Evolutionary conservation across 2,329 filamentous ascomycete genomes (phyloP), one percentile per base, ranked within the genome.

Genomic region (Cordyceps javanica): DNA sequence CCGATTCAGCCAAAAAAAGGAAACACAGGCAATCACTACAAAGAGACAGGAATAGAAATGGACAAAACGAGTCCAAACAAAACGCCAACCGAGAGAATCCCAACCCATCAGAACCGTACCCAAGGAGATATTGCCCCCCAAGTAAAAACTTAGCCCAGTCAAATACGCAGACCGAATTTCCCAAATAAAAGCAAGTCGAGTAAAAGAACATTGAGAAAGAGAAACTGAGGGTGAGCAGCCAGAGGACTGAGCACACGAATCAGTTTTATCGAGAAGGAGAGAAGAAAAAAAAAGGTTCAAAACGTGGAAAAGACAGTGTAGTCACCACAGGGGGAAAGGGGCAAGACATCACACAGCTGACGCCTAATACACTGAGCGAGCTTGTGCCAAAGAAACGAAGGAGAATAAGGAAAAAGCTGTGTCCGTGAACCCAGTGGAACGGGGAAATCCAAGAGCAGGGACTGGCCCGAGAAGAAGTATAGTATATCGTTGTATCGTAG

Each of bases 401-500:
- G 25, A 58, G 21, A 23, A 32, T 42, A 28, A 23, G 28, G 41
- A 26, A 54, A 58, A 28, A 45, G 57, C 58, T 48, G 41, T 16
- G 46, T 13, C 19, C 41, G 16, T 48, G 28, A 48, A 21, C 41
- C 50, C 50, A 54, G 5, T 19, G 28, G 46, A 51, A 57, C 9
- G 36, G 9, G 45, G 30, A 21, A 58, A 44, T 28, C 34, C 46
- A 56, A 41, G 49, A 50, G 42, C 59, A 44, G 52, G 46, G 41
- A 28, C 50, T 52, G 32, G 42, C 41, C 50, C 53, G n/a, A 45
- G 32, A 64, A 61, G 62, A 59, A 61, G 60, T 65, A 59, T 55
- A 46, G 59, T 61, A 16, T 49, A 56, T 56, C 54, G 54, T 52
- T 58, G 48, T 63, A 59, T 62, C 62, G 62, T 61, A 59, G 59